Percentiles rank a stretch among this genome's conserved stretches.
Conservation (phyloP, 2,329 filamentous ascomycete species). For the Hypoxylon sp. region DNA sequence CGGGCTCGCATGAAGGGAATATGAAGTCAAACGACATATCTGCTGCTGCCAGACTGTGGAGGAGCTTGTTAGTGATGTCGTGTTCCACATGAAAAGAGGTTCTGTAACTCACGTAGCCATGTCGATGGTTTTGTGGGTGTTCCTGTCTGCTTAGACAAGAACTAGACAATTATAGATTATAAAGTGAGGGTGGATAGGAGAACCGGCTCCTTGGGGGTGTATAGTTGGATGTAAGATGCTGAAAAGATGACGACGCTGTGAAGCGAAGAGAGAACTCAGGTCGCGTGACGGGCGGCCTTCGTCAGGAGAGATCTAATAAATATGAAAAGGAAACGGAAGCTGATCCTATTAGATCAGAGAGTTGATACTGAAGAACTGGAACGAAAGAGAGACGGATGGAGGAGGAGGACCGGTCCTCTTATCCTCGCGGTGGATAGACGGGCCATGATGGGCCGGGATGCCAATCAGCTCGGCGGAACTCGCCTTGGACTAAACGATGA, state of each 20-base stretch:
- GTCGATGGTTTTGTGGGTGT: conserved; percentile 48
- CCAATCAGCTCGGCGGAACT: conserved; percentile 50
- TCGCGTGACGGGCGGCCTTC: conserved; percentile 46
- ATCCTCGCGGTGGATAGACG: conserved; percentile 51
- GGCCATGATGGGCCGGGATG: conserved; percentile 49
- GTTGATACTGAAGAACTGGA: conserved; percentile 52
- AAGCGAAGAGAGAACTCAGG: conserved; percentile 50
- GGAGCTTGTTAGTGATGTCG: conserved; percentile 50
- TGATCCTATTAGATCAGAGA: conserved; percentile 51
- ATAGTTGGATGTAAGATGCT: conserved; percentile 31
- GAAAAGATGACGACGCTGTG: conserved; percentile 38
- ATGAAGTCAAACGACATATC: conserved; percentile 74
- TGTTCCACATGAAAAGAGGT: conserved; percentile 15
- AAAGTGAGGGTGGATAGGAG: conserved; percentile 48
- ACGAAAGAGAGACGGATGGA: conserved; percentile 44
- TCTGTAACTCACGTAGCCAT: conserved; percentile 62
- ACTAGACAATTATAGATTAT: conserved; percentile 51
- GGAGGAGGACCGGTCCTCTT: conserved; percentile 53
- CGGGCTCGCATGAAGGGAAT: conserved; percentile 68
- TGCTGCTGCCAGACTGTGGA: conserved; percentile 72
- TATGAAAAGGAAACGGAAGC: conserved; percentile 47
- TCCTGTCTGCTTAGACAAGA: conserved; percentile 52
- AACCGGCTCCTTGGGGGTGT: conserved; percentile 51
- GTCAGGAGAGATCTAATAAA: conserved; percentile 52
- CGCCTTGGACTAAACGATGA: conserved; percentile 45